Base-by-base conservation (phyloP, 495 filamentous ascomycete species). In the Neurospora cerealis region DNA sequence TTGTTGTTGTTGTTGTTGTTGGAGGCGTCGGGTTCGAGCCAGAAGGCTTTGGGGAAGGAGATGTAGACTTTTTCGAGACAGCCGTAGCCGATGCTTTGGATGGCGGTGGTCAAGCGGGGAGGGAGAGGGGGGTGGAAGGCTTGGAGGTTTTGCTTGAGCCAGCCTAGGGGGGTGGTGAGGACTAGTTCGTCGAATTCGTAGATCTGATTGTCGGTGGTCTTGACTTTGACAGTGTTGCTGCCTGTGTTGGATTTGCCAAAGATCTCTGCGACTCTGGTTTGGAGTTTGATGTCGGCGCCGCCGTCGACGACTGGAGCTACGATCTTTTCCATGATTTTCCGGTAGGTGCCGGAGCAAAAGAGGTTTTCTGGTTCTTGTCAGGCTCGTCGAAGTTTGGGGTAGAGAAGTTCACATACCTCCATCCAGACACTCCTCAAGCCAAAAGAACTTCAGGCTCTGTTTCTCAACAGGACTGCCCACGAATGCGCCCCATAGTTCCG, bases 391-490 rank as follows among this genome's bases (percentile, higher is more conserved):
- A 1, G 5, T 24, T 37, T 40, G 1, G 32, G 19, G 19, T 3
- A 7, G 32, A 38, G 1, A 13, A 15, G 44, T 10, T n/a, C 46
- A 86, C 89, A 80, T 80, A 93, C 93, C 91, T 69, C 94, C 95
- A 78, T 96, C 95, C 77, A 97, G 90, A 73, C 92, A 94, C 82
- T 98, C 94, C 81, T 99, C 96, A n/a, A 99, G 79, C 87, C 91
- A 95, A 77, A 98, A 96, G 82, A 93, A 97, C 79, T 91, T 96
- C 72, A 99, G 79, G 81, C 94, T 97, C 78, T 99, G 96, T 60
- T 80, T 88, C 72, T 87, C 85, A 60, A 97, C 86, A 21, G 89
- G 86, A 66, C 92, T 93, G 11, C 96, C 96, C 28, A 97, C 91
- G 81, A 96, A 97, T 4, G 90, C 88, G 3, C 95, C 95, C 96